Conservation (phyloP, 768 basidiomycete genomes). For the Mycena latifolia region DNA sequence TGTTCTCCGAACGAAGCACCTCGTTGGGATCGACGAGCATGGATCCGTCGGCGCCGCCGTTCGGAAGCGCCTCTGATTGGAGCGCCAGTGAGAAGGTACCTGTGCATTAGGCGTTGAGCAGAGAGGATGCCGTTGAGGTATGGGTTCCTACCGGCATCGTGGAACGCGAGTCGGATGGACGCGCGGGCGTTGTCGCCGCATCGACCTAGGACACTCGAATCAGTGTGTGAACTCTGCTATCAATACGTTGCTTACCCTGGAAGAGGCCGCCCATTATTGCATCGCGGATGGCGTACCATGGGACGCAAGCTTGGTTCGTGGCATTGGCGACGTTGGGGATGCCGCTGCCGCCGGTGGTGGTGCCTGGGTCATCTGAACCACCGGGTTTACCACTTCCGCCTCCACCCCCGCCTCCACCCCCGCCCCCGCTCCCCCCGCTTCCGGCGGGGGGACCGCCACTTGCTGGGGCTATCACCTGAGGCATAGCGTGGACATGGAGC, state of each 20-base stretch:
- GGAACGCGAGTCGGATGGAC: constrained; percentile 4
- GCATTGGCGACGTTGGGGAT: neutral
- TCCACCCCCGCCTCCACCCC: no score
- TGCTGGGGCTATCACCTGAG: no score
- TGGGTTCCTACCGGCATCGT: constrained; percentile 4
- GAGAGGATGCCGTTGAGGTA: no score
- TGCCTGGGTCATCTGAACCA: no score
- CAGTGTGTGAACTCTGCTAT: no score
- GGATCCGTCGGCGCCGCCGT: constrained; percentile 26
- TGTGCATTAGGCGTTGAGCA: no score
- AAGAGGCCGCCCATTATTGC: constrained; percentile 12
- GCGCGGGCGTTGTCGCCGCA: constrained; percentile 8
- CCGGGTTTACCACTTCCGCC: no score
- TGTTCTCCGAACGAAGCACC: constrained; percentile 10
- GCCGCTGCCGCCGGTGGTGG: no score
- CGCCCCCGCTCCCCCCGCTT: no score
- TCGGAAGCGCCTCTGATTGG: constrained; percentile 6
- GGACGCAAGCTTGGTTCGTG: constrained; percentile 1
- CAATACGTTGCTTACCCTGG: neutral
- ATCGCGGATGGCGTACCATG: constrained; percentile 21
- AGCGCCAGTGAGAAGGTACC: constrained; percentile 22
- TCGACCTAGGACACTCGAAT: neutral
- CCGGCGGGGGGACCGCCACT: no score
- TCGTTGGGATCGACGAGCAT: no score
- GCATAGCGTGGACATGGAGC: no score